Evolutionary conservation across 306 rosid genomes (phyloP).

Genomic region (Senna tora): DNA sequence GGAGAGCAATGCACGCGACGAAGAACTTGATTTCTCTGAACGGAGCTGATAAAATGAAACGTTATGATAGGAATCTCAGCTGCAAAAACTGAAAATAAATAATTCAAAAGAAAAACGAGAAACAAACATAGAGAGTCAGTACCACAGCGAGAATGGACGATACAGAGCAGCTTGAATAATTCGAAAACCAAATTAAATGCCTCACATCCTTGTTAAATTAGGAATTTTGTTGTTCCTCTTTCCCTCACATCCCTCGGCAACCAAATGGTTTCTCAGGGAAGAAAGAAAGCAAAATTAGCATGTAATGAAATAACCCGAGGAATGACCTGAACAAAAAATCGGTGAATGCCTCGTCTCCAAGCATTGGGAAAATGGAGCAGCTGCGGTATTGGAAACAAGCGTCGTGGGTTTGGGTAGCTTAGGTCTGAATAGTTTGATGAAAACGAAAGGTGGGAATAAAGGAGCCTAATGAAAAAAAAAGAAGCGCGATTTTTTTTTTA

Average conservation of each 20-base stretch:
- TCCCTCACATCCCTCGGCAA: constrained; percentile 23
- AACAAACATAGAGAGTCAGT: constrained; percentile 33
- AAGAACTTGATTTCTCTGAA: no score
- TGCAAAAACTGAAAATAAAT: constrained; percentile 30
- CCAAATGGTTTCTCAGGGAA: neutral
- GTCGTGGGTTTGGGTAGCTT: no score
- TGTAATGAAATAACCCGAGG: constrained; percentile 9
- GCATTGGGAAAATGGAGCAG: no score
- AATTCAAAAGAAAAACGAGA: constrained; percentile 16
- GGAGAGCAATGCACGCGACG: no score
- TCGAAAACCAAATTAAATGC: constrained; percentile 1
- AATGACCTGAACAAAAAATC: constrained; percentile 56
- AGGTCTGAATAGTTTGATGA: no score
- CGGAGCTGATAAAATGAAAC: constrained; percentile 26
- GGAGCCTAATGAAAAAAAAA: no score
- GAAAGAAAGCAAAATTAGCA: neutral
- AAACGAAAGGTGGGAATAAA: no score
- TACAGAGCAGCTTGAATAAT: neutral
- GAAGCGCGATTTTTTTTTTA: no score
- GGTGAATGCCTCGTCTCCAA: neutral
- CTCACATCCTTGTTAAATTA: constrained; percentile 15
- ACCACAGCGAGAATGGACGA: constrained; percentile 23
- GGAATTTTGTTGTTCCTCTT: constrained; percentile 1
- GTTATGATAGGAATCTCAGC: constrained; percentile 38
- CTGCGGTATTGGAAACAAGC: no score